Conservation (phyloP, 83 land plant species). For the Isoetes engelmannii region DNA sequence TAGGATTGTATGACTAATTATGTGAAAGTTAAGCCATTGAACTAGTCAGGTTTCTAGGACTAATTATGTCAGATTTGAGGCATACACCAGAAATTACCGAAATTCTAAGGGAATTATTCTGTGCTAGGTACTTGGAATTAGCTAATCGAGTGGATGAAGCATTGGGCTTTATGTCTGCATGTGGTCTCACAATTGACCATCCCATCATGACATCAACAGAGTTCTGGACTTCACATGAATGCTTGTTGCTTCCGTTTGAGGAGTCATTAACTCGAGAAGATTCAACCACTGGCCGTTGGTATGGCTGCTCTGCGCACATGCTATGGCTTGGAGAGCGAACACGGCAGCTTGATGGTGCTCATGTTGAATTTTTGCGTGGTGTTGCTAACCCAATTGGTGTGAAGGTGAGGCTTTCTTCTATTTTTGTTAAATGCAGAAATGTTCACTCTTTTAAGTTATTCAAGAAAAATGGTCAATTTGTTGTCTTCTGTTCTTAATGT, state of each 20-base stretch:
- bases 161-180: slow-evolving; percentile 66
- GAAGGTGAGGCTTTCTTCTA: slow-evolving; percentile 37
- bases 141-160: slow-evolving; percentile 70
- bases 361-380: slow-evolving; percentile 68
- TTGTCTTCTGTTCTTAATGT: no score
- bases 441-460: not conserved
- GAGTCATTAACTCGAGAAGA: slow-evolving; percentile 58
- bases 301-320: slow-evolving; percentile 72
- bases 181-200: slow-evolving; percentile 53
- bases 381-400: slow-evolving; percentile 64
- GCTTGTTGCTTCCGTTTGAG: slow-evolving; percentile 68
- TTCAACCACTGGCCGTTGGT: slow-evolving; percentile 61
- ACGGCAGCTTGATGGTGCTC: slow-evolving; percentile 72
- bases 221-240: slow-evolving; percentile 79
- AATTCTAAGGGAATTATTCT: not conserved
- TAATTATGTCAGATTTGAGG: not conserved
- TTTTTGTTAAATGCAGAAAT: not conserved
- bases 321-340: slow-evolving; percentile 71
- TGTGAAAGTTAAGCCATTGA: not conserved
- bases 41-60: not conserved
- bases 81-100: not conserved
- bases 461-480: not conserved
- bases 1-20: slow-evolving; percentile 1
- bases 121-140: slow-evolving; percentile 50
- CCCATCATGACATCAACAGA: slow-evolving; percentile 61